These are phyloP conservation scores for Babesia ovata DNA, from an alignment of 169 alveolate genomes.

Conservation along the genomic window DNA sequence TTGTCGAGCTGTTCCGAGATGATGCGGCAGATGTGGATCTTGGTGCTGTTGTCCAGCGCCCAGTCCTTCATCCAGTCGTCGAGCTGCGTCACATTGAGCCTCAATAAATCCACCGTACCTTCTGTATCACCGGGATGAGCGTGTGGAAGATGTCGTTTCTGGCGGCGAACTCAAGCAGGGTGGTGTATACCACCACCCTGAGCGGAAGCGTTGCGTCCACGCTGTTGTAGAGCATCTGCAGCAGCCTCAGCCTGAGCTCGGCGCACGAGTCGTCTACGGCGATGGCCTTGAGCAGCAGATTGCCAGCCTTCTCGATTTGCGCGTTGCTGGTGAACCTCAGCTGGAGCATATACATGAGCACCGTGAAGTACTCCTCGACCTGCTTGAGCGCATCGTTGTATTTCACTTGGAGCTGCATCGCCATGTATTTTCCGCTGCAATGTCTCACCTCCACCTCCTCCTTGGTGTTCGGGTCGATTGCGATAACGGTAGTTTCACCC, in stretches of 20 bases:
- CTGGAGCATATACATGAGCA: conserved; percentile 74
- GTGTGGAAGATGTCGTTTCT: conserved; percentile 68
- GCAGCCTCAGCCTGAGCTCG: conserved; percentile 67
- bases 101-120: conserved; percentile 10
- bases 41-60: conserved; percentile 62
- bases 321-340: conserved; percentile 73
- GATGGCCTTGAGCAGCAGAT: conserved; percentile 66
- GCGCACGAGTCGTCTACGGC: conserved; percentile 63
- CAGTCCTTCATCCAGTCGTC: conserved; percentile 77
- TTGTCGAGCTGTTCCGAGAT: conserved; percentile 71
- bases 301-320: conserved; percentile 74
- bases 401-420: conserved; percentile 39
- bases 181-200: conserved; percentile 66
- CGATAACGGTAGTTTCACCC: conserved; percentile 60
- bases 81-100: conserved; percentile 10
- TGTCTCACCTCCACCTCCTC: conserved; percentile 55
- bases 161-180: conserved; percentile 76
- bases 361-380: conserved; percentile 81
- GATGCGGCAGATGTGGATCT: conserved; percentile 65
- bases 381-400: conserved; percentile 57
- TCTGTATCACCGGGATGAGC: conserved; percentile 60
- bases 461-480: conserved; percentile 35
- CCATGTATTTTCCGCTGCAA: neutral
- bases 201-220: conserved; percentile 71
- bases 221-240: conserved; percentile 75